Base-by-base conservation (phyloP, 1,284 basidiomycete species). In the Cryptococcus sp. region DNA sequence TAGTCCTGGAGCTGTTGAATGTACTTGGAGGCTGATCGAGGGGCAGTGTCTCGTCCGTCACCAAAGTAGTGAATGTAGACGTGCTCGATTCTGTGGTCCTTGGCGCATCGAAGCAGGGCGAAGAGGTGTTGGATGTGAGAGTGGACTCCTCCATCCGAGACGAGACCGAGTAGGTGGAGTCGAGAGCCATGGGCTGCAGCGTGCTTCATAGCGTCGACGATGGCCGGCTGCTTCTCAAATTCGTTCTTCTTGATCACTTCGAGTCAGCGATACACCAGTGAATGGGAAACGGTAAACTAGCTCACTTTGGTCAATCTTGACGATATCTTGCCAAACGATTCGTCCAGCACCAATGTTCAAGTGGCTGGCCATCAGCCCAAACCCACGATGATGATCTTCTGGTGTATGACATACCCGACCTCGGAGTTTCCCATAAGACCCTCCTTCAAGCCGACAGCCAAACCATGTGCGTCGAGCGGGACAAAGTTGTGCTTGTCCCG, bases 381-480 rank as follows among this genome's bases (percentile, higher is more conserved):
- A 24, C 33, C 22, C n/a, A n/a, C n/a, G n/a, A n/a, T n/a, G n/a
- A n/a, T n/a, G n/a, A n/a, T n/a, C n/a, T n/a, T n/a, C n/a, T n/a
- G n/a, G n/a, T 18, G 18, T 22, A 12, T n/a, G 26, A 21, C 73
- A 55, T 62, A 90, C 87, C 90, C 90, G 55, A 93, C 90, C 75
- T 93, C 90, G 5, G 88, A 92, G 77, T 94, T 93, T 21, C 90
- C 90, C 90, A 94, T 94, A 42, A 94, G 80, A 0, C 90, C 89
- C 42, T 93, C 90, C 66, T 78, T 87, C 45, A 94, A 78, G 1
- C 90, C 90, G 16, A 93, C 90, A 4, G 89, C 84, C 16, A 86
- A 77, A 16, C 90, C 90, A 58, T 90, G 87, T 1, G 90, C 90
- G 19, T 79, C 75, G n/a, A 94, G 78, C 11, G 78, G 78, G 43